phyloP scores from a whole-genome alignment of 2,329 filamentous ascomycete genomes.

The Bipolaris bicolor region DNA sequence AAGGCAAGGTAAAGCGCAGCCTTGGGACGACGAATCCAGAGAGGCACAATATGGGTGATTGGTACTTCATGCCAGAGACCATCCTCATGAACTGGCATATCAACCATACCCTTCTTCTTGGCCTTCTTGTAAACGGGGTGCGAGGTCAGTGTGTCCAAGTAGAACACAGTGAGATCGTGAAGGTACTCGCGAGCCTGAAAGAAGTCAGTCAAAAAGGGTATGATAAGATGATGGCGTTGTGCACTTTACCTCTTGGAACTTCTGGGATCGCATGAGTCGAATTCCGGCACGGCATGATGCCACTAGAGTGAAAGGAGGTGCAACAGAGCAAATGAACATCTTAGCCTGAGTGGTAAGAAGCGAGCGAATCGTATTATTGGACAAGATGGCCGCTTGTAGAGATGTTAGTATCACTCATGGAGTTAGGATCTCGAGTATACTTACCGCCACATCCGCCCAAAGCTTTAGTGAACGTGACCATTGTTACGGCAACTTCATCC shows the following conservation, averaged over 20 bases:
- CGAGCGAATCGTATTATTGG: conserved; percentile 17
- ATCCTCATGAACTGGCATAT: conserved; percentile 14
- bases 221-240: neutral
- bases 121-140: conserved; percentile 15
- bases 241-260: conserved; percentile 11
- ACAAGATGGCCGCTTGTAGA: conserved; percentile 20
- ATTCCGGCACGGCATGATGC: conserved; percentile 47
- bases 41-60: conserved; percentile 15
- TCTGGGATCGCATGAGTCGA: conserved; percentile 15
- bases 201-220: neutral
- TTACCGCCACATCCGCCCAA: conserved; percentile 35
- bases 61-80: neutral
- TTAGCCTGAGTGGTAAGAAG: conserved; percentile 15
- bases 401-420: neutral
- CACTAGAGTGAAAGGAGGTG: conserved; percentile 46
- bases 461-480: conserved; percentile 39
- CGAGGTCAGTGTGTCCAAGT: neutral
- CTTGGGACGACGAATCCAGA: conserved; percentile 1
- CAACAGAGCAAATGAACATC: conserved; percentile 40
- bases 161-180: neutral
- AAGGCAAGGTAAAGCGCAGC: conserved; percentile 10
- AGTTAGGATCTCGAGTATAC: neutral
- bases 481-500: conserved; percentile 32
- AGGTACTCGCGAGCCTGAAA: neutral
- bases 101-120: conserved; percentile 8